Base-by-base conservation (phyloP, 1,139 yeast genomes). In the Saccharomyces hybrid region DNA sequence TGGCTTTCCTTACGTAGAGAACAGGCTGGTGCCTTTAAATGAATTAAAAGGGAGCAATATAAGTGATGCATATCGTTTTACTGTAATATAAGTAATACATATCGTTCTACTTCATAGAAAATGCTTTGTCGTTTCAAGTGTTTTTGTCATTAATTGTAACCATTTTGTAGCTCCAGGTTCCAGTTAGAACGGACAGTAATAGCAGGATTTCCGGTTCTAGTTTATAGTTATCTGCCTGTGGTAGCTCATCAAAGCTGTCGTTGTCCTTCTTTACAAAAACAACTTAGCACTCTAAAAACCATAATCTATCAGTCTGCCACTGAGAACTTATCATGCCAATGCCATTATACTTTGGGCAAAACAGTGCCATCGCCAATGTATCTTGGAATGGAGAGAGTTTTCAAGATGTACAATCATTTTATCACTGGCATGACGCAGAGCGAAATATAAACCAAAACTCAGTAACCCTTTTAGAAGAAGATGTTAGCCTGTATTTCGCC, bases 11-110 rank as follows among this genome's bases (percentile, higher is more conserved):
- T 30, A n/a, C 5, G n/a, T 16, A 28, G 16, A 11, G 25, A 48
- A 30, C 41, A 42, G 30, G 5, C 31, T 13, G 28, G 27, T 46
- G 48, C 48, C 31, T 38, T 38, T 4, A 11, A 38, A 8, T 7
- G 25, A 38, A 38, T 38, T 38, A 50, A 38, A 34, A 38, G 42
- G 42, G 42, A 55, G 46, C 59, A 60, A 9, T 56, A n/a, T 13
- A 20, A 20, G 23, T 20, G 4, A 20, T 20, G 4, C 23, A 20
- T 20, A 20, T 20, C 4, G 23, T 20, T 20, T 3, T 20, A 20
- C 4, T 20, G 23, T 20, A 60, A 9, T 56, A n/a, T 13, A 20
- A 20, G 23, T 20, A 20, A 20, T 20, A 20, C 23, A 20, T 20
- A 20, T 20, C 4, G 23, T 20, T 20, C 4, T 20, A 20, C 4